Conservation (phyloP, 306 rosid genomes). For the Sicyos edulis region DNA sequence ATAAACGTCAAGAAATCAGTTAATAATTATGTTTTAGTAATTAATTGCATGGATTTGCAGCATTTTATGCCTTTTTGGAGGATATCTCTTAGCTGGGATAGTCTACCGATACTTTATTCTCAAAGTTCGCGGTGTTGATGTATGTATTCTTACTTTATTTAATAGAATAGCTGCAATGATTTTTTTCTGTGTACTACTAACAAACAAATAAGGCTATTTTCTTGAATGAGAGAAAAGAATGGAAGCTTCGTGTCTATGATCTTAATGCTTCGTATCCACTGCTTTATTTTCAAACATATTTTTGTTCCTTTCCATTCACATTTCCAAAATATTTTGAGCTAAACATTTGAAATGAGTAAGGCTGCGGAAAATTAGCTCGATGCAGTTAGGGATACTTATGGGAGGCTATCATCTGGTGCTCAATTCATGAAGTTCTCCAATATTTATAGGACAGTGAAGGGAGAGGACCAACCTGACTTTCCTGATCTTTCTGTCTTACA, state of each 20-base stretch:
- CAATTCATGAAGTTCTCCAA: neutral
- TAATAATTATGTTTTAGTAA: neutral
- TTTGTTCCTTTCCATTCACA: neutral
- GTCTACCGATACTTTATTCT: slow-evolving; percentile 58
- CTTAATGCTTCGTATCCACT: neutral
- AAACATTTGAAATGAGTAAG: neutral
- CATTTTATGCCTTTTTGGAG: slow-evolving; percentile 65
- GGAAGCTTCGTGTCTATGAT: neutral
- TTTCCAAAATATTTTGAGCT: neutral
- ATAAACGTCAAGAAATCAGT: neutral
- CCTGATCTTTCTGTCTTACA: neutral
- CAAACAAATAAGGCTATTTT: slow-evolving; percentile 16
- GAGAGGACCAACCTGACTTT: neutral
- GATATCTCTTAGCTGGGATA: slow-evolving; percentile 58
- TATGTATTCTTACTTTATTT: slow-evolving; percentile 33
- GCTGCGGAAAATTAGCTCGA: neutral
- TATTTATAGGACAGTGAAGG: neutral
- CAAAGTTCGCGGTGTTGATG: slow-evolving; percentile 65
- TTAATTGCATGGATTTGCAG: slow-evolving; percentile 39
- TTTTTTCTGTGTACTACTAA: slow-evolving; percentile 13
- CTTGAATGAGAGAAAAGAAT: neutral
- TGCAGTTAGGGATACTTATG: no score
- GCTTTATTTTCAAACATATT: neutral
- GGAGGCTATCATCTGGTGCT: neutral
- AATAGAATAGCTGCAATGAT: slow-evolving; percentile 5